These are phyloP conservation scores for Cladosporium sp. DNA, from an alignment of 2,329 filamentous ascomycete species.

Conservation along the genomic window DNA sequence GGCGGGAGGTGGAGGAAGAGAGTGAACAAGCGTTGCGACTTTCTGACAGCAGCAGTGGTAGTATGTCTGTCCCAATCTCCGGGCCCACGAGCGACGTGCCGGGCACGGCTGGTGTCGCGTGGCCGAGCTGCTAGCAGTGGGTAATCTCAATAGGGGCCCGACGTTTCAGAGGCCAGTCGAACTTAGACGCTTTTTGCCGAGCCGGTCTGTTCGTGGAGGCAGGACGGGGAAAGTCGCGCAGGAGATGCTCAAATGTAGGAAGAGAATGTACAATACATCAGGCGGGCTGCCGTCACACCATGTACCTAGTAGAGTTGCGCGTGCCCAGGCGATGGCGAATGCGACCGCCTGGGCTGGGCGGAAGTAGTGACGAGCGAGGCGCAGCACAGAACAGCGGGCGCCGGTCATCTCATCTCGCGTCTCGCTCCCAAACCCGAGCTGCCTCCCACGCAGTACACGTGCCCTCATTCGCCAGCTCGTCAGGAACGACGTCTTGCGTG, in stretches of 20 bases:
- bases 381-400: not conserved
- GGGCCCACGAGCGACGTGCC: not conserved
- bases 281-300: not conserved
- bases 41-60: not conserved
- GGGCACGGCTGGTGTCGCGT: slow-evolving; percentile 4
- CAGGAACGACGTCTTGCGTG: too few relatives aligned
- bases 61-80: slow-evolving; percentile 10
- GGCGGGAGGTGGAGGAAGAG: slow-evolving; percentile 5
- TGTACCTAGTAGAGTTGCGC: too few relatives aligned
- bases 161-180: not conserved
- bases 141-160: slow-evolving; percentile 2
- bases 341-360: not conserved
- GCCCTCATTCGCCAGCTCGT: not conserved
- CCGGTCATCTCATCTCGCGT: not conserved
- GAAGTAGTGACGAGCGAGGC: slow-evolving; percentile 6
- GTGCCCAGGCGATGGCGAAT: not conserved
- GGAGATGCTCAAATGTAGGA: not conserved
- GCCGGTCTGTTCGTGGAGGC: not conserved
- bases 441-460: not conserved
- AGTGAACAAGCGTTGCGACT: not conserved
- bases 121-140: slow-evolving; percentile 6
- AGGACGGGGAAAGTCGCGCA: not conserved
- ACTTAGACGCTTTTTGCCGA: not conserved
- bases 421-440: not conserved
- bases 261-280: not conserved